These are phyloP conservation scores for Gypsophila paniculata DNA, from an alignment of 179 eudicot genomes.

Conservation along the genomic window DNA sequence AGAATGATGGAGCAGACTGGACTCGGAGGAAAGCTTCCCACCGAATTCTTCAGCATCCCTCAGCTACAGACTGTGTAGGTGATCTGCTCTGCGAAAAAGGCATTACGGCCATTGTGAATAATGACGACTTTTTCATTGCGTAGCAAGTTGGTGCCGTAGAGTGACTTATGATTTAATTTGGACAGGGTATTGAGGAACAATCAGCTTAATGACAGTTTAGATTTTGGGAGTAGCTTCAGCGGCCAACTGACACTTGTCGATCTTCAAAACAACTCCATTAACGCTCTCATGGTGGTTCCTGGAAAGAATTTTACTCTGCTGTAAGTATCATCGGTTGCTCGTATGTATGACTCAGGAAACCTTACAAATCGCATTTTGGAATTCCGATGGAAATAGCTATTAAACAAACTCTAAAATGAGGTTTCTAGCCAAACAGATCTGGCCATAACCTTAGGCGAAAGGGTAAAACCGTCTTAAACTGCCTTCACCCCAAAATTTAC, in stretches of 20 bases:
- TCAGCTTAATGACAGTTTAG: slow-evolving; percentile 45
- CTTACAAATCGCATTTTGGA: neutral
- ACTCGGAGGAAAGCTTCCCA: slow-evolving; percentile 48
- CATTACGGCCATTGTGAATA: neutral
- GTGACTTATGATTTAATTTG: slow-evolving; percentile 3
- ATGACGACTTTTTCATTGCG: neutral
- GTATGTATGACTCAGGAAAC: neutral
- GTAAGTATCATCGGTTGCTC: slow-evolving; percentile 21
- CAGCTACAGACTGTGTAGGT: slow-evolving; percentile 55
- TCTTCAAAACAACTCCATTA: slow-evolving; percentile 50
- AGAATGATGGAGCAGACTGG: slow-evolving; percentile 45
- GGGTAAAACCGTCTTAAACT: neutral
- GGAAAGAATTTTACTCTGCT: slow-evolving; percentile 27
- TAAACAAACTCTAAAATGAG: neutral
- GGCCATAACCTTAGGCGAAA: too few species aligned
- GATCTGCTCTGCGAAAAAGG: slow-evolving; percentile 10
- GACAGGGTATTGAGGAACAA: slow-evolving; percentile 45
- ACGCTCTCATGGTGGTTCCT: slow-evolving; percentile 8
- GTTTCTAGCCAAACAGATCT: neutral
- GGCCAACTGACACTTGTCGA: slow-evolving; percentile 41
- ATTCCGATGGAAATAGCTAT: neutral
- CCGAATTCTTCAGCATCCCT: slow-evolving; percentile 42
- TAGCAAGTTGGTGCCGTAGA: neutral
- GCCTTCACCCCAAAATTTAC: too few species aligned
- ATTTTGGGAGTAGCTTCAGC: slow-evolving; percentile 35